phyloP scores from a whole-genome alignment of 352 stramenopile species.

The Phytophthora sansomeana region DNA sequence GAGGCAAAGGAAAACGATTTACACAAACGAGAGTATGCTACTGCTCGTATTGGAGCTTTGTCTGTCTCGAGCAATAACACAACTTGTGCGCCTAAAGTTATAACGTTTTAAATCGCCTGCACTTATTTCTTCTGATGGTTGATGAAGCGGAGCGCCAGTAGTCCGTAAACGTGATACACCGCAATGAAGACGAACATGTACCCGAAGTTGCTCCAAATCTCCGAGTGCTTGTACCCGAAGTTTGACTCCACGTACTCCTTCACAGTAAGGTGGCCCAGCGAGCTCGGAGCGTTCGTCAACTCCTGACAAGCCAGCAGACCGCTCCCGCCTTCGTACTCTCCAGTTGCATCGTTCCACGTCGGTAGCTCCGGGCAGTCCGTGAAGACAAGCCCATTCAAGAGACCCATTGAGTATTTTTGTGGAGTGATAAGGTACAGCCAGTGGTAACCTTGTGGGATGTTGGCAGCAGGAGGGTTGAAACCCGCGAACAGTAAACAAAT shows the following conservation, averaged over 20 bases:
- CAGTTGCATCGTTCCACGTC: not conserved
- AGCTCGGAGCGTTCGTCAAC: not conserved
- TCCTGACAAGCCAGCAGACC: not conserved
- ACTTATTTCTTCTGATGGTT: slow-evolving; percentile 34
- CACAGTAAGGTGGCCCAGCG: slow-evolving; percentile 20
- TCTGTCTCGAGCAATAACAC: no score
- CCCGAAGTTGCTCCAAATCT: slow-evolving; percentile 42
- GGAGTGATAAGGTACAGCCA: slow-evolving; percentile 23
- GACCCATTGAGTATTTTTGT: slow-evolving; percentile 15
- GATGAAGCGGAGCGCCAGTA: slow-evolving; percentile 43
- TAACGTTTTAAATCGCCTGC: no score
- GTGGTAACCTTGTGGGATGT: slow-evolving; percentile 18
- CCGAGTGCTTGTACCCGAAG: slow-evolving; percentile 9
- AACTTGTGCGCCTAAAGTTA: no score
- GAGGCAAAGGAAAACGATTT: no score
- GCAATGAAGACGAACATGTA: slow-evolving; percentile 28
- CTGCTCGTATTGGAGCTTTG: not conserved
- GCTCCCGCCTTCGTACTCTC: not conserved
- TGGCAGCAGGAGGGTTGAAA: slow-evolving; percentile 18
- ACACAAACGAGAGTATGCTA: no score
- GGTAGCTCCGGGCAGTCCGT: slow-evolving; percentile 6
- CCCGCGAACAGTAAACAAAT: slow-evolving; percentile 18
- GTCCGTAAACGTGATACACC: slow-evolving; percentile 32
- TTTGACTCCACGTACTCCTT: slow-evolving; percentile 32
- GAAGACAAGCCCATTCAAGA: slow-evolving; percentile 16